Evolutionary conservation across 2,329 filamentous ascomycete species (phyloP), one percentile per base, ranked within the genome.

Genomic region (Neofusicoccum kwambonambiense): DNA sequence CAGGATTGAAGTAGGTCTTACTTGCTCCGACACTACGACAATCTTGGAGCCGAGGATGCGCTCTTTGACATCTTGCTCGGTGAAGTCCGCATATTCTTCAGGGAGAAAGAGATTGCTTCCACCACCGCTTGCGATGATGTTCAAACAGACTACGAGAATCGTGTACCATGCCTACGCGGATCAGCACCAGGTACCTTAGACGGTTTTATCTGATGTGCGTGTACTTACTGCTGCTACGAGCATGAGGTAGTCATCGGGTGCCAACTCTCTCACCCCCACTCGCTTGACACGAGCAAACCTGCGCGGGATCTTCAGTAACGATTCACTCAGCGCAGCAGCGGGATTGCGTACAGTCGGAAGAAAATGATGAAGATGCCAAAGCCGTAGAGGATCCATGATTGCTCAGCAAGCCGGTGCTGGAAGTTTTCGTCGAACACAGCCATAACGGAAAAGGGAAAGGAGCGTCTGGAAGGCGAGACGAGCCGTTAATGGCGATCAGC

Each of bases 31-130:
- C 1, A 80, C 70, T 4, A 82, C 68, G 15, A 80, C 78, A 41
- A 82, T 75, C 69, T 82, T 81, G 13, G 78, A 79, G 12, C 79
- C 79, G 42, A 76, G 75, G 47, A 82, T 77, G 7, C 81, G 75
- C 19, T 80, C 77, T 35, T 75, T 44, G 4, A 82, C 78, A 9
- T 82, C 75, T 15, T 69, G 64, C 13, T 71, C 65, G 6, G 74
- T 76, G 67, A 81, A 81, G 0, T 71, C 75, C 1, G 66, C 64
- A 31, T 75, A 73, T 31, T 77, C 66, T 60, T 76, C 45, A 4
- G 77, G 77, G 4, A 69, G 76, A 61, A 75, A 79, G 1, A 82
- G 71, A 64, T 81, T 82, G 60, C 77, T 79, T 31, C 78, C 79
- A 41, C 79, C 80, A 27, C 78, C 78, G 2, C 67, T 65, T 15